phyloP scores from a whole-genome alignment of 768 basidiomycete species.

The Thelephora ganbajun region DNA sequence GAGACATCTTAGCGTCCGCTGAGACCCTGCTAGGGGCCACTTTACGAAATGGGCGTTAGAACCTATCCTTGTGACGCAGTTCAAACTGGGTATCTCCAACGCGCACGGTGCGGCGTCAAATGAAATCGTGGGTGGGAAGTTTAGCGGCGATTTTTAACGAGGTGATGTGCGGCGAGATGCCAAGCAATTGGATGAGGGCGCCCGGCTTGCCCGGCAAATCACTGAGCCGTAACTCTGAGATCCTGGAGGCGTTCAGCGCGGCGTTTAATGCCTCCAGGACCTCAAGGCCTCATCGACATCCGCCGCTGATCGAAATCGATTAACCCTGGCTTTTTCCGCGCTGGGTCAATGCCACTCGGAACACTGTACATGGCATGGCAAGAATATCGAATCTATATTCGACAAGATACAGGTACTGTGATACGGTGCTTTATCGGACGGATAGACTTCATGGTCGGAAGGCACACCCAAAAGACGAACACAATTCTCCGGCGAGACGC shows the following conservation, averaged over 20 bases:
- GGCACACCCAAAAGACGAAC: no score
- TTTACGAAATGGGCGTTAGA: constrained; percentile 49
- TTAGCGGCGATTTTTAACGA: constrained; percentile 29
- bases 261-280: constrained; percentile 37
- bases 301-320: constrained; percentile 5
- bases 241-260: constrained; percentile 29
- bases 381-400: no score
- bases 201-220: constrained; percentile 59
- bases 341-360: no score
- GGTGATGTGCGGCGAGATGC: constrained; percentile 43
- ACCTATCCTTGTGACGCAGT: constrained; percentile 36
- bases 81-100: constrained; percentile 42
- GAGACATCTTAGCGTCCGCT: constrained; percentile 32
- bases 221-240: constrained; percentile 39
- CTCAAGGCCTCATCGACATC: constrained; percentile 10
- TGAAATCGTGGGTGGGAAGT: constrained; percentile 18
- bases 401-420: no score
- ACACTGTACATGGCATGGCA: no score
- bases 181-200: constrained; percentile 45
- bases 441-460: no score
- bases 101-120: constrained; percentile 31
- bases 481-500: no score
- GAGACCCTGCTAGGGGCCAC: constrained; percentile 56
- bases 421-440: no score
- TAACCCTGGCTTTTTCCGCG: no score